phyloP scores from a whole-genome alignment of 2,329 filamentous ascomycete species.

The Myriosclerotinia curreyana region DNA sequence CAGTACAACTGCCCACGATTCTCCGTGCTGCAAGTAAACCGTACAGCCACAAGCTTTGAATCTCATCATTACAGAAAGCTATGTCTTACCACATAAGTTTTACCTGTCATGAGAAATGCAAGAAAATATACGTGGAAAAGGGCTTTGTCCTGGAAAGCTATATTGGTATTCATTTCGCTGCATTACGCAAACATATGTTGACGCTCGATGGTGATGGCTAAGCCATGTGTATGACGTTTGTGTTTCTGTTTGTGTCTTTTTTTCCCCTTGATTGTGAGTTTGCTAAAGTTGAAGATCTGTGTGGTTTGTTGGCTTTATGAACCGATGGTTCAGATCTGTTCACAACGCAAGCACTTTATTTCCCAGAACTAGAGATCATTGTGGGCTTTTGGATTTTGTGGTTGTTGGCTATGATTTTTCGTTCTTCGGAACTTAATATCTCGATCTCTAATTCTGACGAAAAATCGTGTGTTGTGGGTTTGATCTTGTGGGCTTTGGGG shows the following conservation, averaged over 20 bases:
- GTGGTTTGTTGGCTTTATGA: constrained; percentile 12
- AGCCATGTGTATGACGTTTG: constrained; percentile 7
- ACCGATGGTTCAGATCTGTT: constrained; percentile 15
- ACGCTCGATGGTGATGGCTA: constrained; percentile 16
- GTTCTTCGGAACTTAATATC: constrained; percentile 13
- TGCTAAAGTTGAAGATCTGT: constrained; percentile 15
- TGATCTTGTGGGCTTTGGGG: constrained; percentile 2
- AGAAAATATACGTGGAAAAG: background rate
- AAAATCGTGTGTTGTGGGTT: constrained; percentile 3
- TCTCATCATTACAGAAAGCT: constrained; percentile 13
- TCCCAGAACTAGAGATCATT: constrained; percentile 7
- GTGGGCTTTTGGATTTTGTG: constrained; percentile 8
- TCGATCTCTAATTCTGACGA: background rate
- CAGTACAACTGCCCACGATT: constrained; percentile 12
- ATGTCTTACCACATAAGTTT: background rate
- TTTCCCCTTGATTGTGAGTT: constrained; percentile 7
- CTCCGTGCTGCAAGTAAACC: constrained; percentile 14
- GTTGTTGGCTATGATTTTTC: constrained; percentile 3
- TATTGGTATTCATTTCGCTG: constrained; percentile 9
- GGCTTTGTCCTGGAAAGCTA: background rate
- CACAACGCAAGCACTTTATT: constrained; percentile 9
- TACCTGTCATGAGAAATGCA: constrained; percentile 11
- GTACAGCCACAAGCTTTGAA: constrained; percentile 7
- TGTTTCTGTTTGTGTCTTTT: constrained; percentile 5
- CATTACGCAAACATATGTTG: constrained; percentile 3